Evolutionary conservation across 2,329 filamentous ascomycete genomes (phyloP).

Genomic region (Stenocarpella maydis): DNA sequence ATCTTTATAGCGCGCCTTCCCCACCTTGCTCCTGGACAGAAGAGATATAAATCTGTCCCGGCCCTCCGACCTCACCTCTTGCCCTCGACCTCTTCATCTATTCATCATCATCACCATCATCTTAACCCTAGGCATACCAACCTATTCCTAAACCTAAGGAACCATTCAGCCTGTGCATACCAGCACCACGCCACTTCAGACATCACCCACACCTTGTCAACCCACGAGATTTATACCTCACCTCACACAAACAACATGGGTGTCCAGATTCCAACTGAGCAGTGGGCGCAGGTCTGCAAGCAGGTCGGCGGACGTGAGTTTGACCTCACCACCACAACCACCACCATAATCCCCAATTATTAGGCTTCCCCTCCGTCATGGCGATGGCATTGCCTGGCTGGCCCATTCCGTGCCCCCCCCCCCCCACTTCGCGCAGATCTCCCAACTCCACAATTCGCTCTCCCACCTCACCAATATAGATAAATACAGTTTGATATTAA

Average conservation of each 20-base stretch:
- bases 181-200: neutral
- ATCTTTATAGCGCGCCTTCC: constrained; percentile 23
- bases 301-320: constrained; percentile 75
- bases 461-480: neutral
- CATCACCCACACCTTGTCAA: constrained; percentile 9
- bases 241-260: constrained; percentile 48
- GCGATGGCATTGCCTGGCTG: too few relatives aligned
- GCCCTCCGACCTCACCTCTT: constrained; percentile 4
- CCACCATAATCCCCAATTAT: constrained; percentile 27
- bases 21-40: constrained; percentile 25
- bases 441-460: neutral
- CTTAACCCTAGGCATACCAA: constrained; percentile 13
- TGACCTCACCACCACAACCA: neutral
- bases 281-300: constrained; percentile 93
- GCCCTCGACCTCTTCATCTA: constrained; percentile 6
- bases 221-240: constrained; percentile 19
- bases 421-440: constrained; percentile 1
- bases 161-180: neutral
- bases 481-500: neutral
- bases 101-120: neutral
- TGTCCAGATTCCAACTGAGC: constrained; percentile 74
- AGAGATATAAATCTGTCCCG: constrained; percentile 28
- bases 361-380: constrained; percentile 41
- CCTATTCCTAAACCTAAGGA: neutral
- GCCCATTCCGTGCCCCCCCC: too few relatives aligned